Evolutionary conservation across 2,329 filamentous ascomycete genomes (phyloP).

Genomic region (Neonectria ditissima): DNA sequence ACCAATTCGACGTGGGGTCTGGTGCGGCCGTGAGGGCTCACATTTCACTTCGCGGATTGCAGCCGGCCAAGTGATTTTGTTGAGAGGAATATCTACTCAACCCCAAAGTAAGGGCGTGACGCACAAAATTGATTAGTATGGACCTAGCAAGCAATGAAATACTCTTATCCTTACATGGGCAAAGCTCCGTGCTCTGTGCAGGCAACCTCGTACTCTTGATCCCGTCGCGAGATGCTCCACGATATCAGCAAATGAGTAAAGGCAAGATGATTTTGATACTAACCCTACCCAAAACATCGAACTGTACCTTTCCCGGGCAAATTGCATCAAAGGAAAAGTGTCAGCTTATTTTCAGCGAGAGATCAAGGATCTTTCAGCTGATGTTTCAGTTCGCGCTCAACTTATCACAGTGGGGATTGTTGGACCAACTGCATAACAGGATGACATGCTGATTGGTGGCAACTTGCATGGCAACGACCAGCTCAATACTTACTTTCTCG

Average conservation of each 20-base stretch:
- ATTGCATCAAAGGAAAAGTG: not conserved
- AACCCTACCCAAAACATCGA: no score
- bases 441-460: not conserved
- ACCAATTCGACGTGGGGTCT: constrained; percentile 39
- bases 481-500: not conserved
- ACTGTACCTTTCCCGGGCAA: no score
- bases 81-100: constrained; percentile 8
- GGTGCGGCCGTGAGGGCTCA: constrained; percentile 35
- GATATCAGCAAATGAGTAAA: no score
- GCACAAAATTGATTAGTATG: no score
- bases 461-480: not conserved
- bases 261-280: no score
- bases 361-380: not conserved
- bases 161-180: no score
- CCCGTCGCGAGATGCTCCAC: no score
- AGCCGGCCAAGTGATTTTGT: constrained; percentile 31
- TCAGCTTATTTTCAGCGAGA: not conserved
- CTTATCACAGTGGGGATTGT: constrained; percentile 2
- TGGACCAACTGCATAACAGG: constrained; percentile 1
- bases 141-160: no score
- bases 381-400: not conserved
- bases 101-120: no score
- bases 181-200: no score
- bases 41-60: constrained; percentile 34
- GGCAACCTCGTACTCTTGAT: no score